Evolutionary conservation across 139 green algal species (phyloP), one percentile per base, ranked within the genome.

Genomic region (Pycnococcus provasolii): DNA sequence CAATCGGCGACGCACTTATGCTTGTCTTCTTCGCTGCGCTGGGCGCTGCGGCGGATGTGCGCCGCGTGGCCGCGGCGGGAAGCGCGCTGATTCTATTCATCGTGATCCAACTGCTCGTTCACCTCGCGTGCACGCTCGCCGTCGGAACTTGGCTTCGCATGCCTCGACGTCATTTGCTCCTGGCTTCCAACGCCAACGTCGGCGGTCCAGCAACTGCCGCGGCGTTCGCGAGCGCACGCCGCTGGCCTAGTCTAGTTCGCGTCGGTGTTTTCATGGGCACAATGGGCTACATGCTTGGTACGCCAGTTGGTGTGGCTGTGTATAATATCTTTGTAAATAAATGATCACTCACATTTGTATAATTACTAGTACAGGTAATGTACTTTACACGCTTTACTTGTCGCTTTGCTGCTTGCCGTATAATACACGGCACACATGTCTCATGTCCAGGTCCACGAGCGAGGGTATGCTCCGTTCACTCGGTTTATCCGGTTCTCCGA

Each of bases 171-270:
- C 45, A 45, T 40, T 42, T 71, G 6, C 37, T 79, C 46, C 58
- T 95, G 43, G 86, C 86, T 8, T 87, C 74, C 9, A 96, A 97
- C 70, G 89, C 90, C 9, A 94, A 94, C 80, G 89, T 95, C 7
- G 89, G 88, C 65, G 88, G 89, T 0, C 87, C 86, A 1, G 88
- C 84, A 46, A 95, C 89, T 2, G 88, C 90, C 1, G 89, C 86
- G 1, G 89, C 86, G 62, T 96, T 96, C 88, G 86, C 86, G 0
- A 80, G 81, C 9, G 85, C 90, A 39, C 91, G 91, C 58, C 79
- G 82, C 39, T 96, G 90, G 90, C 74, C 60, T 3, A 64, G 64
- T 4, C 76, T 64, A 9, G 69, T 94, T 4, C 77, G 91, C 2
- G 88, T 87, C 0, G 81, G 75, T 5, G 67, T 95, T 13, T 73